Percentiles rank a stretch among this genome's conserved stretches.
Conservation (phyloP, 2,329 filamentous ascomycete species). For the Ascochyta rabiei region DNA sequence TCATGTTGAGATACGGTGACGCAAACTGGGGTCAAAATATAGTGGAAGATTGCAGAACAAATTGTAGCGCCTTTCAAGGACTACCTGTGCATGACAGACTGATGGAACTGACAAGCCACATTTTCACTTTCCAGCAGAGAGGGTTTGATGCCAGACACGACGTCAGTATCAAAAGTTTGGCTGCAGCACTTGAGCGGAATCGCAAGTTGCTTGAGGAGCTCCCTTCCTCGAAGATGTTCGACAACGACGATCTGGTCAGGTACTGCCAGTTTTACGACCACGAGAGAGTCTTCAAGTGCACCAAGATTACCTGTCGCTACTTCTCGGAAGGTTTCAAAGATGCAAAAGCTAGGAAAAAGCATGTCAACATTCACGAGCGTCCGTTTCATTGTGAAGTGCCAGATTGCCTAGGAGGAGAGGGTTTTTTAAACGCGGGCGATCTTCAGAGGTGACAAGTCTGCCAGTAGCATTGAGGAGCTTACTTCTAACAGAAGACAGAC, state of each 20-base stretch:
- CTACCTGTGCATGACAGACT: constrained; percentile 29
- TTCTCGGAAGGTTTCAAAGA: constrained; percentile 53
- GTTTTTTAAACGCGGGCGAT: constrained; percentile 51
- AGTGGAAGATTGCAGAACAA: constrained; percentile 21
- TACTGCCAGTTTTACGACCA: constrained; percentile 46
- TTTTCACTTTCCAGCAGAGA: constrained; percentile 39
- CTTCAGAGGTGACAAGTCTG: constrained; percentile 32
- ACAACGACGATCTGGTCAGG: constrained; percentile 1
- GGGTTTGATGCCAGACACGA: constrained; percentile 36
- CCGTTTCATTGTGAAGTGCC: constrained; percentile 48
- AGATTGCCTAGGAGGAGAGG: constrained; percentile 46
- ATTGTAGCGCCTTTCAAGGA: constrained; percentile 20
- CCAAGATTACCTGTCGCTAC: constrained; percentile 49
- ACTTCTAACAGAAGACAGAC: constrained; percentile 10
- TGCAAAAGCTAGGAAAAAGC: constrained; percentile 39
- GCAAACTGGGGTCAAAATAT: constrained; percentile 21
- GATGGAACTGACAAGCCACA: constrained; percentile 37
- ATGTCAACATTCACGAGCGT: constrained; percentile 50
- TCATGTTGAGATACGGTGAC: constrained; percentile 26
- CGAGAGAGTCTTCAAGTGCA: constrained; percentile 51
- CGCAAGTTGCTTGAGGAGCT: constrained; percentile 40
- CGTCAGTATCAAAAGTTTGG: constrained; percentile 40
- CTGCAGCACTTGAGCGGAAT: constrained; percentile 33
- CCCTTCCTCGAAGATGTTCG: background rate
- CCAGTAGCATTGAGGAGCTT: background rate